Evolutionary conservation across 192 early-diverging fungal species (phyloP), one percentile per base, ranked within the genome.

Genomic region (Coemansia sp.): DNA sequence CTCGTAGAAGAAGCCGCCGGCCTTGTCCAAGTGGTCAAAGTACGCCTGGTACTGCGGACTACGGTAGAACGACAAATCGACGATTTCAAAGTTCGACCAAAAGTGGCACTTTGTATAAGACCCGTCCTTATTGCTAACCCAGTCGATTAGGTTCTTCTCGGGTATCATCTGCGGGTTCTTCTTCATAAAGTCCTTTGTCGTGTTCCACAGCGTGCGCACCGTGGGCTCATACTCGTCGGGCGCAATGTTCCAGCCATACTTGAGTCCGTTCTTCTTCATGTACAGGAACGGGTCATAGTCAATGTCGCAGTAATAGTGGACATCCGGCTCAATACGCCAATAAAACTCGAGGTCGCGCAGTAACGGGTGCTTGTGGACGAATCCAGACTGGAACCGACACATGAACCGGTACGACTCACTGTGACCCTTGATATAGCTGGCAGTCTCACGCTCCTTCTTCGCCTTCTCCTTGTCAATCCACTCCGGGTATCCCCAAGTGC

Each of bases 11-110:
- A 94, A 95, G 6, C 94, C 94, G 40, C 94, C 94, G 1, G 85
- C 69, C 60, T 87, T 68, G 70, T 96, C 95, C 26, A 96, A 74
- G 49, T 88, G 85, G 19, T 90, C 75, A 67, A 93, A 93, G 66
- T 86, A 94, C 46, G 77, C 77, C 39, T 70, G 58, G 72, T 93
- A 93, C 47, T 81, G 55, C 13, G 74, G 40, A 52, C 71, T 71
- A 52, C 91, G 75, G 68, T 89, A 91, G 60, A 95, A 88, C 32
- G 88, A 84, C 57, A 94, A 65, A 60, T 88, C 78, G 30, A 83
- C 92, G 62, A 96, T 95, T 74, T 96, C 94, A 86, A 96, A 96
- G 66, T 96, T 96, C 49, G 88, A 89, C 94, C 94, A 94, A 52
- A 89, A 91, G 62, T 93, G 90, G 71, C 89, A 93, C 7, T 77